These are phyloP conservation scores for Pluteus cervinus DNA, from an alignment of 768 basidiomycete species.

Conservation along the genomic window DNA sequence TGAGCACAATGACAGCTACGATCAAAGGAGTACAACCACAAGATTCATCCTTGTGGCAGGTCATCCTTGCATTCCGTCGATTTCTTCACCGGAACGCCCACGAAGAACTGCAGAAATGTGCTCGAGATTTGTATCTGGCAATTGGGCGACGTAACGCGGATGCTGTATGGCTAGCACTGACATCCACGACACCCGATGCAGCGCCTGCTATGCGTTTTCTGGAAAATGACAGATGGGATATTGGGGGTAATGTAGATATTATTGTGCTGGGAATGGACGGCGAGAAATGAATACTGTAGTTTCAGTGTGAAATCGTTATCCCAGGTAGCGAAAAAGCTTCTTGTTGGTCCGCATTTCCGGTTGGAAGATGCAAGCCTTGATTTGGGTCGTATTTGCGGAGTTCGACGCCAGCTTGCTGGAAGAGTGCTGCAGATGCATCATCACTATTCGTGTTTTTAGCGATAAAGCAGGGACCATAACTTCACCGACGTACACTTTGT, in stretches of 20 bases:
- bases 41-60: constrained; percentile 76
- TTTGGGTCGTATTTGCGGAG: constrained; percentile 65
- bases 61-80: constrained; percentile 66
- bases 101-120: constrained; percentile 66
- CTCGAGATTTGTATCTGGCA: constrained; percentile 57
- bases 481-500: constrained; percentile 74
- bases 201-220: constrained; percentile 43
- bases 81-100: constrained; percentile 68
- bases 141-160: constrained; percentile 65
- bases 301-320: constrained; percentile 10
- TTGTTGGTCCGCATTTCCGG: constrained; percentile 16
- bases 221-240: constrained; percentile 56
- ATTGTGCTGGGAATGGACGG: constrained; percentile 23
- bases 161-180: constrained; percentile 77
- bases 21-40: constrained; percentile 62
- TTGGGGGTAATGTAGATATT: constrained; percentile 34
- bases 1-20: constrained; percentile 68
- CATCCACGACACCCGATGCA: constrained; percentile 41
- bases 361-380: constrained; percentile 18
- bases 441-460: constrained; percentile 44
- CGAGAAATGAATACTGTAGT: constrained; percentile 6
- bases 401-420: constrained; percentile 78
- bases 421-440: constrained; percentile 71
- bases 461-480: not conserved
- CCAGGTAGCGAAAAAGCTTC: constrained; percentile 15